phyloP scores from a whole-genome alignment of 768 basidiomycete species.

The Macrolepiota fuliginosa region DNA sequence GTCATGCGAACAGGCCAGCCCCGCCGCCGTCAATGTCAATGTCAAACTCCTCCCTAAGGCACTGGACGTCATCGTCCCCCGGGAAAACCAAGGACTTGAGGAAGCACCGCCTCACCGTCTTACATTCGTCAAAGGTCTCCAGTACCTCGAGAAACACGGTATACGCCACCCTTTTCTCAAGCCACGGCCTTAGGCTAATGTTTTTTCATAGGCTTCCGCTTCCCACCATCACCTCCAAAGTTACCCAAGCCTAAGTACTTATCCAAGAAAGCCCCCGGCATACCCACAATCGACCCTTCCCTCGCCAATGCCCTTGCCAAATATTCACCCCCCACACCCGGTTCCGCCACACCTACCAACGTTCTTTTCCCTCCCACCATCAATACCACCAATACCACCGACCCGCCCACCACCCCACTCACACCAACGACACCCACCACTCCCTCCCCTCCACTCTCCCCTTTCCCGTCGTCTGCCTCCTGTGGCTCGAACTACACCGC shows the following conservation, averaged over 20 bases:
- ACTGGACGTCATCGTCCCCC: neutral
- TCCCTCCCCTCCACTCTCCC: neutral
- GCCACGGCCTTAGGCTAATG: neutral
- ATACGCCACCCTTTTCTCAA: neutral
- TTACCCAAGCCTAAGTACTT: neutral
- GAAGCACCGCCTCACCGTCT: neutral
- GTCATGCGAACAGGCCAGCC: neutral
- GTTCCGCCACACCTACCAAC: neutral
- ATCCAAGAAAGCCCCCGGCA: neutral
- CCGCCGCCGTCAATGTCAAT: neutral
- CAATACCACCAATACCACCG: neutral
- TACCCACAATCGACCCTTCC: neutral
- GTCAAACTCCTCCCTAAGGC: neutral
- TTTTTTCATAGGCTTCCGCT: neutral
- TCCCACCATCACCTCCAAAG: neutral
- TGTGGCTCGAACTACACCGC: neutral
- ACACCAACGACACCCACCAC: neutral
- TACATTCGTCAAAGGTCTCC: constrained; percentile 3
- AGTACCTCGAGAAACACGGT: constrained; percentile 4
- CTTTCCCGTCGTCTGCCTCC: neutral
- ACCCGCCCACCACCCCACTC: neutral
- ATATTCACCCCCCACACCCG: neutral
- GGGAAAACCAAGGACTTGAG: neutral
- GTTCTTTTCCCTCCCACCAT: neutral
- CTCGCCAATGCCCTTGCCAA: neutral